Conservation (phyloP, 2,329 filamentous ascomycete species). For the Fusarium drepaniforme region DNA sequence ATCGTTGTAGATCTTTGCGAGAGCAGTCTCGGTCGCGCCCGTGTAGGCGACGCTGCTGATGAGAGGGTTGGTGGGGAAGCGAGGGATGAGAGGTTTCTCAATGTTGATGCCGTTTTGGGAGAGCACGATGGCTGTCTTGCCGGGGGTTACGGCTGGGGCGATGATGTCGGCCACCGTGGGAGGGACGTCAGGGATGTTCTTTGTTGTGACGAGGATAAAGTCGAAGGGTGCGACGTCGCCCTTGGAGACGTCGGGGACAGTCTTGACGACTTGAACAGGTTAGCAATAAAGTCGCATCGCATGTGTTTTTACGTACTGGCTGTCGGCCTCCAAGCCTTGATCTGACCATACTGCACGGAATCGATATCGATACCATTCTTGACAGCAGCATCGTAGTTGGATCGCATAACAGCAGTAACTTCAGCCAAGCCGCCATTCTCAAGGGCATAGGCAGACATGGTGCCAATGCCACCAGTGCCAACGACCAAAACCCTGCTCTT, state of each 20-base stretch:
- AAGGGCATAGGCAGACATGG: conserved; percentile 67
- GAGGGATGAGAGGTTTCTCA: conserved; percentile 62
- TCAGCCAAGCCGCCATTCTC: conserved; percentile 62
- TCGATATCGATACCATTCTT: conserved; percentile 65
- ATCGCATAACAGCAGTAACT: conserved; percentile 67
- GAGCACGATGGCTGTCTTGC: conserved; percentile 66
- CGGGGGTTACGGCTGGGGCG: conserved; percentile 62
- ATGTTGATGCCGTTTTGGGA: conserved; percentile 75
- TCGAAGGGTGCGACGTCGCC: conserved; percentile 49
- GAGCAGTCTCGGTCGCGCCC: conserved; percentile 60
- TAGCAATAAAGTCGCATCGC: not conserved
- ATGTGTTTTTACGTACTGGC: conserved; percentile 45
- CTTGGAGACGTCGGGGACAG: conserved; percentile 55
- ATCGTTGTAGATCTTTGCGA: conserved; percentile 64
- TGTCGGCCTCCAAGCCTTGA: conserved; percentile 62
- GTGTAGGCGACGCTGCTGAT: conserved; percentile 67
- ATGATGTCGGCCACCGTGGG: conserved; percentile 64
- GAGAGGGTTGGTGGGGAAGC: conserved; percentile 64
- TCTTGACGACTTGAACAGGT: conserved; percentile 55
- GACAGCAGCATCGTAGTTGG: conserved; percentile 64
- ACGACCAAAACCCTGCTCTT: conserved; percentile 51
- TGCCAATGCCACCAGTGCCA: conserved; percentile 67
- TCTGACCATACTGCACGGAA: conserved; percentile 65
- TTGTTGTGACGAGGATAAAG: conserved; percentile 69
- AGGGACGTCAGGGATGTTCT: conserved; percentile 67